phyloP scores from a whole-genome alignment of 768 basidiomycete species.

The Antrodiella citrinella region DNA sequence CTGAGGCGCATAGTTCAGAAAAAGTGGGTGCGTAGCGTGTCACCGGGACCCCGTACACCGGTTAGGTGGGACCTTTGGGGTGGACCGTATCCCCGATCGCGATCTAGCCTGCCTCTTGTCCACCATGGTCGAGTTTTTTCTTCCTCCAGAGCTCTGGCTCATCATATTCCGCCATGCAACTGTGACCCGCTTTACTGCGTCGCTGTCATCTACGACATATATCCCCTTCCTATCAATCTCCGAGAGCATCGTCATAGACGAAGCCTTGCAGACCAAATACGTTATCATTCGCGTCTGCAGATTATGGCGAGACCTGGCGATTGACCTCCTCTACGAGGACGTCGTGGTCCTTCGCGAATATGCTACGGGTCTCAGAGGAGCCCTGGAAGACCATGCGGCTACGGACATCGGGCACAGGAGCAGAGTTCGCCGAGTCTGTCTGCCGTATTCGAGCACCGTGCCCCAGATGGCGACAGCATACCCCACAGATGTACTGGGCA shows the following conservation, averaged over 20 bases:
- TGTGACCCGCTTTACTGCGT: slow-evolving; percentile 27
- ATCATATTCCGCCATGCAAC: slow-evolving; percentile 29
- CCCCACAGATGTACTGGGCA: slow-evolving; percentile 26
- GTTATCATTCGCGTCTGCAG: slow-evolving; percentile 48
- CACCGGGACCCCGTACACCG: not conserved
- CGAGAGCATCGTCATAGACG: slow-evolving; percentile 18
- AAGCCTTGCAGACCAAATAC: slow-evolving; percentile 28
- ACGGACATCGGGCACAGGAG: slow-evolving; percentile 18
- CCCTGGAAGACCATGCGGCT: slow-evolving; percentile 20
- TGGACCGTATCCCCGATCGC: not conserved
- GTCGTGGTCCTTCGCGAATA: slow-evolving; percentile 31
- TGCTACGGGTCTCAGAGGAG: slow-evolving; percentile 23
- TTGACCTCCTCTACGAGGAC: slow-evolving; percentile 45
- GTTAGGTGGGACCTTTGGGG: not conserved
- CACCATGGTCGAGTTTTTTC: slow-evolving; percentile 3
- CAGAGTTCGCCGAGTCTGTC: slow-evolving; percentile 46
- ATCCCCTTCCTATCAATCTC: slow-evolving; percentile 37
- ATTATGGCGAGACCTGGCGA: slow-evolving; percentile 42
- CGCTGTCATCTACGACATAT: slow-evolving; percentile 27
- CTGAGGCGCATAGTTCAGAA: not conserved
- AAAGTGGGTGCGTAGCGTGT: not conserved
- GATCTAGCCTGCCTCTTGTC: not conserved
- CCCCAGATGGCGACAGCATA: slow-evolving; percentile 22
- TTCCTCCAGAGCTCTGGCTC: slow-evolving; percentile 51
- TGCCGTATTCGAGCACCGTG: slow-evolving; percentile 41